A percentile compares a stretch with the other conserved stretches of the same genome.
phyloP scores from a whole-genome alignment of 1,284 basidiomycete species.

The Marasmius sp. region DNA sequence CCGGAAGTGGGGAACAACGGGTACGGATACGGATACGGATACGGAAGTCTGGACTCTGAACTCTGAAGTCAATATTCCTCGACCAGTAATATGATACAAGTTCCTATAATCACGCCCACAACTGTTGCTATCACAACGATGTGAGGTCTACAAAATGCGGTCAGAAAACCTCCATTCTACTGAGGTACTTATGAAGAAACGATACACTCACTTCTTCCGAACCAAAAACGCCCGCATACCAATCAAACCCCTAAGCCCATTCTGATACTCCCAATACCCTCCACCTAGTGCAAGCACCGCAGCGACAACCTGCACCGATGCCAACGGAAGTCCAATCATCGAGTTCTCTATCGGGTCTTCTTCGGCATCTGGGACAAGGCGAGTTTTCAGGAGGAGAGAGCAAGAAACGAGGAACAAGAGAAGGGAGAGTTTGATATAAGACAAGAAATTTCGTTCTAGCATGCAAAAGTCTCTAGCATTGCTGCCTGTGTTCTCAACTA shows the following conservation, averaged over 20 bases:
- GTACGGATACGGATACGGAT: too few relatives aligned
- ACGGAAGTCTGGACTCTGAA: too few relatives aligned
- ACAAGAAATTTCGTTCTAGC: constrained; percentile 71
- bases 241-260: constrained; percentile 53
- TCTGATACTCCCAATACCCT: constrained; percentile 65
- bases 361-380: constrained; percentile 47
- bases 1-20: too few relatives aligned
- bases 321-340: constrained; percentile 34
- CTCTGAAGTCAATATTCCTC: constrained; percentile 14
- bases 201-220: constrained; percentile 50
- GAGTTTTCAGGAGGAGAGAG: constrained; percentile 59
- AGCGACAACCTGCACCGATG: constrained; percentile 45
- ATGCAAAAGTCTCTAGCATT: constrained; percentile 70
- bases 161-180: constrained; percentile 3
- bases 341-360: constrained; percentile 15
- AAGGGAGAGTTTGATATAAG: constrained; percentile 63
- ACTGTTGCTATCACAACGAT: constrained; percentile 50
- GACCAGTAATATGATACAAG: constrained; percentile 47
- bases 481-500: constrained; percentile 44
- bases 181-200: constrained; percentile 5
- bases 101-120: constrained; percentile 47
- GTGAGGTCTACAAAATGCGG: constrained; percentile 42
- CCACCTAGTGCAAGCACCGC: constrained; percentile 55
- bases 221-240: constrained; percentile 58
- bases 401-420: constrained; percentile 63